Evolutionary conservation across 768 basidiomycete genomes (phyloP).

Genomic region (Amylocystis lapponica): DNA sequence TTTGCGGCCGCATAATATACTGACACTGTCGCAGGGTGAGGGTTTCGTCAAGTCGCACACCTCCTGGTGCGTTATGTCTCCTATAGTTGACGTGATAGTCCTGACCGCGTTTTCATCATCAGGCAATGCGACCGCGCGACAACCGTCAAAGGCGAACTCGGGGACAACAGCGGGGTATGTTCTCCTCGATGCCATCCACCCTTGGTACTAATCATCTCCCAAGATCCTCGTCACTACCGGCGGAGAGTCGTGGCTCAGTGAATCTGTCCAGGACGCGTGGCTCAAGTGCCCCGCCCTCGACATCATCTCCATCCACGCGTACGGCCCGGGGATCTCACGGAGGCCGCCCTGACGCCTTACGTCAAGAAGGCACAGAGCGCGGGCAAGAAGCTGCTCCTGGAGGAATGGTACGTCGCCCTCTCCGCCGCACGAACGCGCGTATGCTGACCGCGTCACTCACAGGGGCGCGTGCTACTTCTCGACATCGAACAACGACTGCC

Average conservation of each 20-base stretch:
- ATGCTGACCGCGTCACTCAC: too few species aligned
- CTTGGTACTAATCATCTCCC: background rate
- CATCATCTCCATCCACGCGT: constrained; percentile 33
- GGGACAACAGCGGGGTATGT: constrained; percentile 17
- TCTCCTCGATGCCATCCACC: background rate
- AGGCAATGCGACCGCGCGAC: constrained; percentile 26
- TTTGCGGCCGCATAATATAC: background rate
- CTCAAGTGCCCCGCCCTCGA: constrained; percentile 25
- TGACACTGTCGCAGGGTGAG: too few species aligned
- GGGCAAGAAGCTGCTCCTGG: constrained; percentile 31
- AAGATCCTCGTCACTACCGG: constrained; percentile 26
- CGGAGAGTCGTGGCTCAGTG: constrained; percentile 22
- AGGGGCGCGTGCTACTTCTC: constrained; percentile 24
- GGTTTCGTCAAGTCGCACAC: constrained; percentile 15
- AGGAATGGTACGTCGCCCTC: constrained; percentile 33
- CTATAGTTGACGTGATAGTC: too few species aligned
- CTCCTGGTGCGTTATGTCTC: constrained; percentile 11
- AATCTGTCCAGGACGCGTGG: constrained; percentile 21
- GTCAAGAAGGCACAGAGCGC: constrained; percentile 27
- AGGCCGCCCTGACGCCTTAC: constrained; percentile 17
- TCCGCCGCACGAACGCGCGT: too few species aligned
- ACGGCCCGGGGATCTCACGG: constrained; percentile 27
- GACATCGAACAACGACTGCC: constrained; percentile 24
- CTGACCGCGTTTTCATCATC: too few species aligned
- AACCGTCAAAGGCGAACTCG: constrained; percentile 19